Percentiles rank a stretch among this genome's conserved stretches.
Evolutionary conservation across 1,139 yeast species (phyloP).

Genomic region (Kodamaea sp.): DNA sequence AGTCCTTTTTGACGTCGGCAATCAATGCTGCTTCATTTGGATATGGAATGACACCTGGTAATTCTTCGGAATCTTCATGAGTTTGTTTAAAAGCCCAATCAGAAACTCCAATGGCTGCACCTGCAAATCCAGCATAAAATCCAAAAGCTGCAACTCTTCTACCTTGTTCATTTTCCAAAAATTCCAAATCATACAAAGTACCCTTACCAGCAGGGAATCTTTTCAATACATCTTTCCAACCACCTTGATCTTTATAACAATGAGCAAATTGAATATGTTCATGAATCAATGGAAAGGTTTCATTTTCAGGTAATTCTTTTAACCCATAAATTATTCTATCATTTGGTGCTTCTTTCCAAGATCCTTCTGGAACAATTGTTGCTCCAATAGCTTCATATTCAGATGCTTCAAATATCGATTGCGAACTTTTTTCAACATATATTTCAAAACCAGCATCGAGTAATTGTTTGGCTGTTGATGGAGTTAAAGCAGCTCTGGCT

Average conservation of each 20-base stretch:
- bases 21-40: conserved; percentile 75
- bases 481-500: conserved; percentile 96
- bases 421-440: conserved; percentile 81
- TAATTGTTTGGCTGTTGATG: conserved; percentile 79
- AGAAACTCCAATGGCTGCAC: conserved; percentile 92
- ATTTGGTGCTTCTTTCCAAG: conserved; percentile 88
- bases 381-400: conserved; percentile 86
- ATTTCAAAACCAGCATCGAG: conserved; percentile 86
- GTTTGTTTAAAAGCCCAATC: conserved; percentile 93
- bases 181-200: conserved; percentile 86
- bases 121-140: conserved; percentile 97
- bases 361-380: conserved; percentile 82
- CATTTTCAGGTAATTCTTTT: conserved; percentile 90
- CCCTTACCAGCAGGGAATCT: conserved; percentile 94
- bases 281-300: conserved; percentile 86
- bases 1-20: conserved; percentile 60
- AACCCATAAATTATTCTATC: conserved; percentile 89
- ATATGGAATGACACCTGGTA: conserved; percentile 78
- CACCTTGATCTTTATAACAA: conserved; percentile 95
- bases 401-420: conserved; percentile 68
- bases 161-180: conserved; percentile 88
- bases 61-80: conserved; percentile 57
- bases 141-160: conserved; percentile 99
- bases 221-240: conserved; percentile 87
- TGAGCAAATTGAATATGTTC: conserved; percentile 98